Evolutionary conservation across 2,329 filamentous ascomycete species (phyloP), one percentile per base, ranked within the genome.

Genomic region (Apiospora koreana): DNA sequence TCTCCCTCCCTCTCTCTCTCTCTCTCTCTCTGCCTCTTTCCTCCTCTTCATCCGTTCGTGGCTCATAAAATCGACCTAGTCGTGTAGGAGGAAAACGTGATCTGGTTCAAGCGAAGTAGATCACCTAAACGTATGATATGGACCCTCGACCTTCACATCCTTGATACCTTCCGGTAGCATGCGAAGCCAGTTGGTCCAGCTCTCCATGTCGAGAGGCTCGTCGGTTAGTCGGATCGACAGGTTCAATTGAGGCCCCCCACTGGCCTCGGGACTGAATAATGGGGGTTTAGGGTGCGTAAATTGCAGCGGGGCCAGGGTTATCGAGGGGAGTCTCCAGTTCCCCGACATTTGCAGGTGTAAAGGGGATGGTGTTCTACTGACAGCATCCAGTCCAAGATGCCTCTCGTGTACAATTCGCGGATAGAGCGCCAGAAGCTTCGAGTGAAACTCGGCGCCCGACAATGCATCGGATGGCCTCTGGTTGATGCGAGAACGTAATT

Each of bases 171-270:
- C 86, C 2, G 88, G 88, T 83, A 89, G 87, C 75, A 86, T 80
- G 28, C 87, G 84, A 72, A 90, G 77, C 87, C 87, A 89, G 75
- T 89, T 87, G 69, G 84, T 81, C 87, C 87, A 89, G 69, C 79
- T 84, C 67, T 89, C 86, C 68, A 85, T 76, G 71, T 87, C 84
- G 71, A 88, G 78, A 41, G 82, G 82, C 31, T 87, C 86, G 50
- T 88, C 86, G 2, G 82, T 82, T 54, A 89, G 77, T 35, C 84
- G 82, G 69, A 89, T 82, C 12, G 84, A 85, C 9, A 90, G 75
- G 68, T 83, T 85, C 45, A 89, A 72, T 69, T 86, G 84, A 2
- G 84, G 81, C 12, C 81, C 65, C 14, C 75, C 73, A 9, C 69
- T 72, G 50, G 72, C 74, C 25, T 77, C 75, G 35, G 82, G 84